Conservation (phyloP, 2,329 filamentous ascomycete genomes). For the Beauveria sp. region DNA sequence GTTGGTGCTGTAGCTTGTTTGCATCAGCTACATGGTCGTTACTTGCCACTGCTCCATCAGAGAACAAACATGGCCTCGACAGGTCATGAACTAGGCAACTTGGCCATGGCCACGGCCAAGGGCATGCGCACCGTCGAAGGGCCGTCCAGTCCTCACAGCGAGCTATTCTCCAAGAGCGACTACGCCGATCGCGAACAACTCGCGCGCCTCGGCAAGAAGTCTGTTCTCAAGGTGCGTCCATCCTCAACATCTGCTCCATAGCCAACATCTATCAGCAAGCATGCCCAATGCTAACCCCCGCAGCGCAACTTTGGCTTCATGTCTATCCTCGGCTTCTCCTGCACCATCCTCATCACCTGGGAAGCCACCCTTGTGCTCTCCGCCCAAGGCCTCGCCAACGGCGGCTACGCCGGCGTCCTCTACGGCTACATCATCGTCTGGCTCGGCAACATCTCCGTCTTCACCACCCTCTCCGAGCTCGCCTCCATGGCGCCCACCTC, state of each 20-base stretch:
- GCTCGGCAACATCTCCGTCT: constrained; percentile 31
- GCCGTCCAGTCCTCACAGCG: background rate
- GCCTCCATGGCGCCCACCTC: constrained; percentile 36
- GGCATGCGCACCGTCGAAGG: background rate
- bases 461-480: constrained; percentile 25
- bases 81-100: constrained; percentile 5
- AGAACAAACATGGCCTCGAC: background rate
- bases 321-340: constrained; percentile 38
- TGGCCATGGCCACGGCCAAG: constrained; percentile 5
- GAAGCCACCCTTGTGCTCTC: constrained; percentile 27
- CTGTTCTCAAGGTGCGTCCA: constrained; percentile 9
- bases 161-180: background rate
- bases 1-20: background rate
- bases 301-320: constrained; percentile 36
- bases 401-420: constrained; percentile 40
- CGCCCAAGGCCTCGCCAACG: constrained; percentile 27
- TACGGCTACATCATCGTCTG: constrained; percentile 40
- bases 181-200: constrained; percentile 7
- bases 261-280: background rate
- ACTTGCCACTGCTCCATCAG: background rate
- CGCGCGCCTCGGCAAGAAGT: constrained; percentile 11
- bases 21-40: background rate
- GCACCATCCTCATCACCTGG: constrained; percentile 41
- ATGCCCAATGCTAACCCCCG: background rate
- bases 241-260: background rate